Conservation (phyloP, 2,329 filamentous ascomycete genomes). For the Cryphonectria nitschkei region DNA sequence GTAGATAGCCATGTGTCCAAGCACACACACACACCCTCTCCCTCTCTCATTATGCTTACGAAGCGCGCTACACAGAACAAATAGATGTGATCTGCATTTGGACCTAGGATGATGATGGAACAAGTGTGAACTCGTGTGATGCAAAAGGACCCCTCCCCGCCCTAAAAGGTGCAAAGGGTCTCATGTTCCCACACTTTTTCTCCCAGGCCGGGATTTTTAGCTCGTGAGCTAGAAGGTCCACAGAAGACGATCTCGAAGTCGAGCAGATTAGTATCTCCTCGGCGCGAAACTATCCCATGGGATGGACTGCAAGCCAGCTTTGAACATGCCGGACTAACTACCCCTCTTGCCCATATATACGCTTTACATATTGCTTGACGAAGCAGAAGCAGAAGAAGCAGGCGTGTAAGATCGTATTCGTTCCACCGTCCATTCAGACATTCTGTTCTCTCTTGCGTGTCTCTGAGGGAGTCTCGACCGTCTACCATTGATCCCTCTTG, state of each 20-base stretch:
- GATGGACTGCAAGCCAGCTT: no score
- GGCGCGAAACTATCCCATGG: neutral
- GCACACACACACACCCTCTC: neutral
- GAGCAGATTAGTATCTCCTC: constrained; percentile 1
- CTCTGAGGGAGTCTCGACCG: neutral
- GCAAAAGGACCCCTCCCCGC: neutral
- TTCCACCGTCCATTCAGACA: neutral
- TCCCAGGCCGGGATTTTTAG: constrained; percentile 4
- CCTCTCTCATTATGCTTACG: neutral
- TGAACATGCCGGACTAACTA: constrained; percentile 2
- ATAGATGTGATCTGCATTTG: neutral
- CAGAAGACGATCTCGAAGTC: constrained; percentile 20
- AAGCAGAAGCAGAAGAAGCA: neutral
- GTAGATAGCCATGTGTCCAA: neutral
- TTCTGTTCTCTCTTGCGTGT: neutral
- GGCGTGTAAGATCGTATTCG: neutral
- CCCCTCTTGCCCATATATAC: neutral
- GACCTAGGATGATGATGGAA: neutral
- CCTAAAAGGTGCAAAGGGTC: neutral
- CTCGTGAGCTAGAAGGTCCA: constrained; percentile 23
- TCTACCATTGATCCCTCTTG: neutral
- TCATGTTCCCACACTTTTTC: constrained; percentile 6
- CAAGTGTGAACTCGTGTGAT: neutral
- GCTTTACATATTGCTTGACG: neutral
- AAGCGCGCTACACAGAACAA: neutral